Evolutionary conservation across 257 asterid species (phyloP), one percentile per base, ranked within the genome.

Genomic region (Agastache rugosa): DNA sequence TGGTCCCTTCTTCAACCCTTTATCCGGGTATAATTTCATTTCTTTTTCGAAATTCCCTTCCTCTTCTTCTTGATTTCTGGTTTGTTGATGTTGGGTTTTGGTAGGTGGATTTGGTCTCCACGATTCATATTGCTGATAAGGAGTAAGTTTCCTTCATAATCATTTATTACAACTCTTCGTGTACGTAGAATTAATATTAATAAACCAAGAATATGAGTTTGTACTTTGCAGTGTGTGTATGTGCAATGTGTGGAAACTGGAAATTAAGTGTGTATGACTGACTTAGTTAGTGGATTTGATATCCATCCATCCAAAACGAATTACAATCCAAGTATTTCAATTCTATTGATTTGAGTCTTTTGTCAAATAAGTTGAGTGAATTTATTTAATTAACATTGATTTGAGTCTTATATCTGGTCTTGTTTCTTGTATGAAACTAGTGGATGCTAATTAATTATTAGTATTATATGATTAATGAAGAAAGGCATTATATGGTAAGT

Each of bases 51-150:
- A 76, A 16, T 19, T 5, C 20, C 25, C 14, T 66, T 17, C 27
- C 17, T 71, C 45, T 6, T 61, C 37, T 31, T 31, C 37, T 31
- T 1, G 5, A 31, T 31, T 31, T 64, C 60, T 39, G 48, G 14
- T 62, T 2, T 15, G 25, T 12, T 67, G 10, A 37, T 76, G 19
- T 29, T 51, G 10, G 31, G 15, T 37, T 81, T 77, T 76, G 37
- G 71, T 69, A 92, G 99, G 97, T 95, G 81, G 99, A 95, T 78
- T 92, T 95, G 91, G 97, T 95, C 42, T 95, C 99, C 1, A 95
- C 98, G 6, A 89, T 95, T 82, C 99, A 92, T 81, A 92, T 95
- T 88, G 99, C 96, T 12, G 99, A 95, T 80, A 89, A 92, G 85
- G 97, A 92, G 99, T 94, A 84, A 79, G 97, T 82, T 75, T 67